A percentile compares a stretch with the other conserved stretches of the same genome.
phyloP scores from a whole-genome alignment of 1,284 basidiomycete genomes.

The Athelia psychrophila region DNA sequence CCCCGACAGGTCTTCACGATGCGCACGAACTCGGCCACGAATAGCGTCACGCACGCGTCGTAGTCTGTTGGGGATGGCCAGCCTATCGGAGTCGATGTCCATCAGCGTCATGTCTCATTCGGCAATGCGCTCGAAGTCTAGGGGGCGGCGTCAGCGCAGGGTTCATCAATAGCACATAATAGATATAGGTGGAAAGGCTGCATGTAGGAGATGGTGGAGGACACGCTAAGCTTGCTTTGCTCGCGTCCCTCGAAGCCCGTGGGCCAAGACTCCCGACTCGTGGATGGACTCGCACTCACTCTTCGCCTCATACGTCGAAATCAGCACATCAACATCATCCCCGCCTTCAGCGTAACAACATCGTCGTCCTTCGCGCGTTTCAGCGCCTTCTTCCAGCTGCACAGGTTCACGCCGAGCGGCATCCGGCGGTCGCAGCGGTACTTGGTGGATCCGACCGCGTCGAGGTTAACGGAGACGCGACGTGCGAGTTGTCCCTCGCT shows the following conservation, averaged over 20 bases:
- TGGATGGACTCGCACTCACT: too few relatives aligned
- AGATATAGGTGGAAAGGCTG: too few relatives aligned
- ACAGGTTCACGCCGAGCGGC: conserved; percentile 90
- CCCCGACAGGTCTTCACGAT: conserved; percentile 95
- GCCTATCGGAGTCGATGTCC: conserved; percentile 97
- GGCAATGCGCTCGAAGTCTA: conserved; percentile 91
- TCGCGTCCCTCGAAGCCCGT: too few relatives aligned
- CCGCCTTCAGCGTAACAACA: conserved; percentile 87
- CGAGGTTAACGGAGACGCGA: conserved; percentile 89
- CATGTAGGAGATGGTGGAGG: too few relatives aligned
- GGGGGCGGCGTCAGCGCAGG: too few relatives aligned
- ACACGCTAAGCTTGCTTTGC: conserved; percentile 74
- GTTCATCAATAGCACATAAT: too few relatives aligned
- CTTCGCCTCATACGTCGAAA: conserved; percentile 91
- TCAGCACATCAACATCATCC: conserved; percentile 91
- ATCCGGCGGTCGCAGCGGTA: conserved; percentile 97
- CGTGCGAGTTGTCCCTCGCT: conserved; percentile 99
- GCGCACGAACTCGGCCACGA: conserved; percentile 83
- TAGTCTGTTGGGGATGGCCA: conserved; percentile 99
- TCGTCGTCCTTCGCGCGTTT: conserved; percentile 99
- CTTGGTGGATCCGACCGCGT: conserved; percentile 77
- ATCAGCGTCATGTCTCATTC: conserved; percentile 99
- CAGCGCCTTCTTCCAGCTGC: conserved; percentile 91
- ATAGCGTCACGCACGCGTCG: conserved; percentile 91
- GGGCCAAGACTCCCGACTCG: too few relatives aligned